Evolutionary conservation across 495 filamentous ascomycete genomes (phyloP), one percentile per base, ranked within the genome.

Genomic region (Penicillium cosmopolitanum): DNA sequence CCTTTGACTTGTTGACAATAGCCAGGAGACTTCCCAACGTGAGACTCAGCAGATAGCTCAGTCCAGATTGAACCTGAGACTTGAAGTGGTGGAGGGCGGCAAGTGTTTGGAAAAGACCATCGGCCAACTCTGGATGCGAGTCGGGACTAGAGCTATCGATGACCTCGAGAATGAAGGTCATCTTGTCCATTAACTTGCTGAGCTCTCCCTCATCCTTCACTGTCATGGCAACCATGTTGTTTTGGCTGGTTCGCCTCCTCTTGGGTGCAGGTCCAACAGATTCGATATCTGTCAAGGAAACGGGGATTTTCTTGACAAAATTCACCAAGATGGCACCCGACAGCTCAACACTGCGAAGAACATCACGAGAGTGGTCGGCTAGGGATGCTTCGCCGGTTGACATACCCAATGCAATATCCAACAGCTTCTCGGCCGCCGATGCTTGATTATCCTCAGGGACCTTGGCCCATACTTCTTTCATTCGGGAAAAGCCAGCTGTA

Each of bases 111-210:
- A 97, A 98, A 8, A 97, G 80, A 42, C 84, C 85, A 58, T 83
- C 83, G 4, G 96, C 80, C 35, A 98, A 75, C 63, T 90, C 81
- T 0, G 88, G 85, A 64, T 93, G 87, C 16, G 83, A 78, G 59
- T 85, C 86, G 1, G 89, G 86, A 16, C 82, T 81, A 19, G 92
- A 94, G 50, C 80, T 83, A 62, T 96, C 92, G 12, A 98, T 79
- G 12, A 97, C 76, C 67, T 97, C 92, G 4, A 96, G 78, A n/a
- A 96, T 89, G 62, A 96, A 87, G 3, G 91, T 96, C 54, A 90
- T 82, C 68, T 87, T 88, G 63, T 83, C 84, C 64, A 96, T 80
- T 6, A 84, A 78, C 40, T 81, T 78, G 58, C 80, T 80, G 19
- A 91, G 69, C 55, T 89, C 84, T 11, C 80, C 71, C 33, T 82